Conservation (phyloP, 2,329 filamentous ascomycete genomes). For the Cordyceps tenuipes region DNA sequence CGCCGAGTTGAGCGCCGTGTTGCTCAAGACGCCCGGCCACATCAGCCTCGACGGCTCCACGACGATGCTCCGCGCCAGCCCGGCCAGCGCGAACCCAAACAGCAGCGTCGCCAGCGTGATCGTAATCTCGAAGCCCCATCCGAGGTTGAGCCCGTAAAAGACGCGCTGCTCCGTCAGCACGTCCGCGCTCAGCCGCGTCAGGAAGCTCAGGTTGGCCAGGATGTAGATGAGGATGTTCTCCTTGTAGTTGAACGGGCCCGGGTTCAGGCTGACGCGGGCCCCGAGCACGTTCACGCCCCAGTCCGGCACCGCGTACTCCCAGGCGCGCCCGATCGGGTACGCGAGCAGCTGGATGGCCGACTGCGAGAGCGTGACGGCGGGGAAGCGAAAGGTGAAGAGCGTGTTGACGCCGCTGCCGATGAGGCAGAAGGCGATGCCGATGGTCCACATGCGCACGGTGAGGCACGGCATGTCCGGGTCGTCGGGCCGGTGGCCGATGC, state of each 20-base stretch:
- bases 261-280: constrained; percentile 27
- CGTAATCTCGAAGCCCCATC: constrained; percentile 41
- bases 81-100: constrained; percentile 44
- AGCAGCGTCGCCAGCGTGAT: constrained; percentile 41
- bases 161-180: constrained; percentile 28
- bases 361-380: constrained; percentile 25
- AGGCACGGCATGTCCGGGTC: constrained; percentile 23
- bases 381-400: constrained; percentile 30
- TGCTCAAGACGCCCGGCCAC: constrained; percentile 45
- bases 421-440: constrained; percentile 30
- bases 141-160: constrained; percentile 34
- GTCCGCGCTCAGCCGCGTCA: constrained; percentile 28
- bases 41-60: constrained; percentile 39
- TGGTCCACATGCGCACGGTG: constrained; percentile 32
- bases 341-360: constrained; percentile 34
- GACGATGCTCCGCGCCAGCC: constrained; percentile 34
- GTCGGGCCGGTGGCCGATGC: constrained; percentile 21
- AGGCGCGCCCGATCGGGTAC: constrained; percentile 33
- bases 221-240: constrained; percentile 48
- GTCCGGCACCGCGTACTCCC: constrained; percentile 25
- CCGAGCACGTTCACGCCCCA: constrained; percentile 22
- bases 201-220: constrained; percentile 46
- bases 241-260: constrained; percentile 30
- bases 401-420: constrained; percentile 31
- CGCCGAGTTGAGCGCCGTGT: constrained; percentile 35